Conservation (phyloP, 2,329 filamentous ascomycete genomes). For the Xylaria sp. region DNA sequence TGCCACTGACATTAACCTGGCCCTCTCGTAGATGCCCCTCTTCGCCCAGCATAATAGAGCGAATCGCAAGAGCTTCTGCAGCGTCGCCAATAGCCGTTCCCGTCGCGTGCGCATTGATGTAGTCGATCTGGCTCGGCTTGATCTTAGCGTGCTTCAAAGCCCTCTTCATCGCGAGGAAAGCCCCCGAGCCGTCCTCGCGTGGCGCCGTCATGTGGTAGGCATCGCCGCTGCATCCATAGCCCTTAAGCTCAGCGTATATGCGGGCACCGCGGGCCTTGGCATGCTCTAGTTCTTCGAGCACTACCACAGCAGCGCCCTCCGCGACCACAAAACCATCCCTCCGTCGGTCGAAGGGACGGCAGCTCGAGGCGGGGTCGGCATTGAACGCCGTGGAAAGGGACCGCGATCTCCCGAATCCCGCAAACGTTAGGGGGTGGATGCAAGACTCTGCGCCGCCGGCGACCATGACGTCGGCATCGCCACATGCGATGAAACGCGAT, state of each 20-base stretch:
- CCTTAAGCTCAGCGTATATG: conserved; percentile 89
- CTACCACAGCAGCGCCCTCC: conserved; percentile 87
- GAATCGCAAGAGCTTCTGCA: conserved; percentile 88
- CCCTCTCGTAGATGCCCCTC: conserved; percentile 70
- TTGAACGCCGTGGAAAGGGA: conserved; percentile 88
- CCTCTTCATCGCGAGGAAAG: conserved; percentile 84
- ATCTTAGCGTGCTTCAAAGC: conserved; percentile 79
- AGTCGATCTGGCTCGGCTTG: conserved; percentile 78
- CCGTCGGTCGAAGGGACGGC: conserved; percentile 85
- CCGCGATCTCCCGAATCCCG: conserved; percentile 88
- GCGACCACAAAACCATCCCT: conserved; percentile 91
- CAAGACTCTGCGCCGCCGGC: conserved; percentile 96
- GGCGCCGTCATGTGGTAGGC: conserved; percentile 95
- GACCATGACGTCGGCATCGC: conserved; percentile 94
- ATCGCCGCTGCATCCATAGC: conserved; percentile 92
- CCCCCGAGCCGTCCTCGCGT: conserved; percentile 82
- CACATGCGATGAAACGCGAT: conserved; percentile 88
- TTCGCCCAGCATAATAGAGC: conserved; percentile 77
- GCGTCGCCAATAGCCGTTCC: conserved; percentile 86
- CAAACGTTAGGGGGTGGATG: conserved; percentile 92
- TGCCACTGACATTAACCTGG: conserved; percentile 87
- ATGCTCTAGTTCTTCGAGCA: conserved; percentile 92
- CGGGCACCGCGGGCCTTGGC: conserved; percentile 80
- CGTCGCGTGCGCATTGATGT: conserved; percentile 96
- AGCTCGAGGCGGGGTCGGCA: conserved; percentile 74